These are phyloP conservation scores for Melampsora americana DNA, from an alignment of 1,284 basidiomycete species.

Conservation along the genomic window DNA sequence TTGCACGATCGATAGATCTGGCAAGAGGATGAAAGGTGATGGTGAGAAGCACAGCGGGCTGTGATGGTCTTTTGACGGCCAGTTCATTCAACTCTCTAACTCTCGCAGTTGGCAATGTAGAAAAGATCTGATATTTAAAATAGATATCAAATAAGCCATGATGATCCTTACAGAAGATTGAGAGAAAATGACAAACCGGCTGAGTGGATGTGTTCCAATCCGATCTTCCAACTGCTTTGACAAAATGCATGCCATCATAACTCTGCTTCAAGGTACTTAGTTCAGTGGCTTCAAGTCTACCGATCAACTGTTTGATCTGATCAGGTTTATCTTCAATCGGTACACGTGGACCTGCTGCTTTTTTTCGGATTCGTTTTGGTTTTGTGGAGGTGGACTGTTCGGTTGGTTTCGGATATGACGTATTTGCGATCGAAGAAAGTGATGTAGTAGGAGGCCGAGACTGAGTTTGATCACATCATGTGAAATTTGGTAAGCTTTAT, in stretches of 20 bases:
- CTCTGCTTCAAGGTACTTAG: constrained; percentile 12
- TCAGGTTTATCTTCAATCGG: constrained; percentile 26
- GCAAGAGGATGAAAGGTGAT: constrained; percentile 25
- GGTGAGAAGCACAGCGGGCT: constrained; percentile 13
- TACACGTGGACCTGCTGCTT: constrained; percentile 29
- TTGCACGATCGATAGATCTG: neutral
- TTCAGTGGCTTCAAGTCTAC: constrained; percentile 17
- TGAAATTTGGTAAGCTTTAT: neutral
- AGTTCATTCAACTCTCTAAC: neutral
- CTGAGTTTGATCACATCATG: neutral
- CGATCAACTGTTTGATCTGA: constrained; percentile 23
- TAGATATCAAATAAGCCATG: neutral
- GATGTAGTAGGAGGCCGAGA: neutral
- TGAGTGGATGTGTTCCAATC: constrained; percentile 42
- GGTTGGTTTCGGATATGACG: neutral
- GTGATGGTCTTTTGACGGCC: neutral
- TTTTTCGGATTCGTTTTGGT: constrained; percentile 31
- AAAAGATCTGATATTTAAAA: neutral
- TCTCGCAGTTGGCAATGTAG: neutral
- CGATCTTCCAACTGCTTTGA: constrained; percentile 21
- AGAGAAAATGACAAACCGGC: constrained; percentile 15
- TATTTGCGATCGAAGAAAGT: neutral
- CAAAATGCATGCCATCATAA: constrained; percentile 31
- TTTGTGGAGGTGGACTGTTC: neutral
- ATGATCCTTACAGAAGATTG: neutral